Percentiles rank a stretch among this genome's conserved stretches.
Evolutionary conservation across 345 rosid genomes (phyloP).

Genomic region (Ailanthus altissimus): DNA sequence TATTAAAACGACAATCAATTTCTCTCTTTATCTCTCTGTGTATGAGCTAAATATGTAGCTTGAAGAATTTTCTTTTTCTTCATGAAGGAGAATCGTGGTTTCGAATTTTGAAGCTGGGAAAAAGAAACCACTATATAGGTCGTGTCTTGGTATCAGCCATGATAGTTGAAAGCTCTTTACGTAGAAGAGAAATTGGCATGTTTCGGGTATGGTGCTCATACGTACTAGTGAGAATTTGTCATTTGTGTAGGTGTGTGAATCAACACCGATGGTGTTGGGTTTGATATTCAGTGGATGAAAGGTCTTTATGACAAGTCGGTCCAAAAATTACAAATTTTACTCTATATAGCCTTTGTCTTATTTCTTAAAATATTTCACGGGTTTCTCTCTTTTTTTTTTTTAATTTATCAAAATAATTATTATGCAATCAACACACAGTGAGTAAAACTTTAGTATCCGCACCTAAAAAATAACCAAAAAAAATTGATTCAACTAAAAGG

Average conservation of each 20-base stretch:
- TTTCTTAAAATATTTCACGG: too few relatives aligned
- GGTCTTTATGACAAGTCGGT: not conserved
- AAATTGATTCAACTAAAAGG: too few relatives aligned
- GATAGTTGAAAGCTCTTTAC: not conserved
- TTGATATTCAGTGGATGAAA: not conserved
- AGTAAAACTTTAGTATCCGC: too few relatives aligned
- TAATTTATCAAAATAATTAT: too few relatives aligned
- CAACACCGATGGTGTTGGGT: not conserved
- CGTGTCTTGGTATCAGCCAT: not conserved
- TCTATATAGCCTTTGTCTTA: too few relatives aligned
- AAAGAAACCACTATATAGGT: not conserved
- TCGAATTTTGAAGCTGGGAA: conserved; percentile 8
- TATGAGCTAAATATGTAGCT: not conserved
- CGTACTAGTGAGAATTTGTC: not conserved
- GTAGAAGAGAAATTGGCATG: not conserved
- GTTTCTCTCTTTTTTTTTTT: too few relatives aligned
- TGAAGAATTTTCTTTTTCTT: not conserved
- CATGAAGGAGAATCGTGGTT: not conserved
- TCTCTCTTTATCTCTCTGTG: not conserved
- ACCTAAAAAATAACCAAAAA: too few relatives aligned
- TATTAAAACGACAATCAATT: conserved; percentile 7
- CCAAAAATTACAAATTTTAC: not conserved
- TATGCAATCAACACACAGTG: too few relatives aligned
- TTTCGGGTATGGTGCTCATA: not conserved
- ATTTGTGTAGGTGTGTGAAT: not conserved